Conservation (phyloP, 192 early-diverging fungal species). For the Rhizoclosmatium sp. region DNA sequence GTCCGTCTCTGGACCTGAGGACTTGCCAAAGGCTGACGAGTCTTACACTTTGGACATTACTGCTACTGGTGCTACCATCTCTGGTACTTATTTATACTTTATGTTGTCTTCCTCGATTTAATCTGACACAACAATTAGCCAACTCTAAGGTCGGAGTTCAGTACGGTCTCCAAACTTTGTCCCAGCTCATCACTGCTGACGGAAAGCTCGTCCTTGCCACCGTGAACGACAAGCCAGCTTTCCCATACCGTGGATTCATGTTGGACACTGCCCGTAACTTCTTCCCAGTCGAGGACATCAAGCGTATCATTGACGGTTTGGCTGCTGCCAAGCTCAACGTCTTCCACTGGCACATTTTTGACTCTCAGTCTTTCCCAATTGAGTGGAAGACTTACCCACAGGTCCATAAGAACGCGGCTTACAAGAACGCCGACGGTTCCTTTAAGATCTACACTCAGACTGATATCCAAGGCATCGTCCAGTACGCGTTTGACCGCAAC, state of each 20-base stretch:
- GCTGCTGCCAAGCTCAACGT: constrained; percentile 35
- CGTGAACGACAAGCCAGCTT: constrained; percentile 16
- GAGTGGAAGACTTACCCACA: neutral
- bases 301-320: constrained; percentile 27
- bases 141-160: constrained; percentile 71
- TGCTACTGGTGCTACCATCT: constrained; percentile 12
- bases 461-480: constrained; percentile 74
- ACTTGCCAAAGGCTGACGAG: neutral
- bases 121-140: neutral
- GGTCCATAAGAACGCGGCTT: neutral
- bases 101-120: neutral
- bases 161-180: constrained; percentile 74
- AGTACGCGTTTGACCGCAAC: constrained; percentile 77
- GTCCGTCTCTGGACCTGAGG: neutral
- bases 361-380: constrained; percentile 30
- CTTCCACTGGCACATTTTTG: constrained; percentile 52
- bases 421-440: neutral
- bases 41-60: neutral
- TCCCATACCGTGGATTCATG: constrained; percentile 42
- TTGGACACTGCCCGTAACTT: constrained; percentile 53
- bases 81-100: constrained; percentile 34
- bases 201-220: neutral
- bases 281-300: constrained; percentile 35
- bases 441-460: constrained; percentile 63
- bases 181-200: constrained; percentile 62